A percentile compares a stretch with the other conserved stretches of the same genome.
These are phyloP conservation scores for Lichtheimia ornata DNA, from an alignment of 371 early-diverging fungal genomes.

Conservation along the genomic window DNA sequence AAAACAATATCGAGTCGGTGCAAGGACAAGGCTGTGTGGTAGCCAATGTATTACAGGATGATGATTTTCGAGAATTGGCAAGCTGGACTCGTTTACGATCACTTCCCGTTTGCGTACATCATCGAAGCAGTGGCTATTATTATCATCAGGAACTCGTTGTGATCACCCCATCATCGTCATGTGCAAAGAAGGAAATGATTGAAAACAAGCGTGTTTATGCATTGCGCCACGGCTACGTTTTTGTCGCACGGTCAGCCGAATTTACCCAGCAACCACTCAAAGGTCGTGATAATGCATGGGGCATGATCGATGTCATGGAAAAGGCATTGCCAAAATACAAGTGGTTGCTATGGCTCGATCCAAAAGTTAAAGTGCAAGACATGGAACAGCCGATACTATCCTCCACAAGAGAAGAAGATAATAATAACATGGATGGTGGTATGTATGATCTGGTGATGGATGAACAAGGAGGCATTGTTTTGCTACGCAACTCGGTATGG, in stretches of 20 bases:
- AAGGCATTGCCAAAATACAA: slow-evolving; percentile 64
- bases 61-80: slow-evolving; percentile 33
- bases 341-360: slow-evolving; percentile 71
- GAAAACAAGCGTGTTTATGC: slow-evolving; percentile 64
- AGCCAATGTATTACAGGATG: slow-evolving; percentile 36
- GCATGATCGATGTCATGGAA: slow-evolving; percentile 63
- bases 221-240: slow-evolving; percentile 55
- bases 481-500: slow-evolving; percentile 65
- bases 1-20: slow-evolving; percentile 44
- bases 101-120: neutral
- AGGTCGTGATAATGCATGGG: slow-evolving; percentile 57
- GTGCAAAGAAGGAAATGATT: slow-evolving; percentile 57
- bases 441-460: slow-evolving; percentile 7
- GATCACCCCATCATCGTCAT: slow-evolving; percentile 53
- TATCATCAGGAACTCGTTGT: slow-evolving; percentile 27
- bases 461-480: slow-evolving; percentile 56
- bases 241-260: slow-evolving; percentile 60
- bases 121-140: neutral
- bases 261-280: slow-evolving; percentile 45
- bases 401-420: no score
- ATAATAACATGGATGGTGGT: no score
- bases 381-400: slow-evolving; percentile 38
- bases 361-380: slow-evolving; percentile 63
- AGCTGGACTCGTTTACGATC: slow-evolving; percentile 26
- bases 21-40: slow-evolving; percentile 29